These are phyloP conservation scores for Aphanoascus verrucosus DNA, from an alignment of 2,329 filamentous ascomycete genomes.

Conservation along the genomic window DNA sequence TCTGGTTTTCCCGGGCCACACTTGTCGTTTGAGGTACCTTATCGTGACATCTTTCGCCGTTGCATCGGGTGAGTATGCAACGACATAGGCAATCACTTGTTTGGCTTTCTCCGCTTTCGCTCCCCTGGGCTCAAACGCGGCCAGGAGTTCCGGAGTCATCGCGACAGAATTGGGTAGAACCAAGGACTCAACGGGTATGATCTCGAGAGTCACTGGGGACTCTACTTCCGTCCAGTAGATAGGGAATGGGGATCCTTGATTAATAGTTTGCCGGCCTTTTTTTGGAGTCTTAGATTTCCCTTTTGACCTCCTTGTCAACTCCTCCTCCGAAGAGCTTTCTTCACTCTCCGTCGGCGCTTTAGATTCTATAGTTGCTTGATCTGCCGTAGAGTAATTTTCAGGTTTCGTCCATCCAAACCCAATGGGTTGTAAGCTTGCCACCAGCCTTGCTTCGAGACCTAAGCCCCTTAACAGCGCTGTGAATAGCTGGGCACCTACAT, in stretches of 20 bases:
- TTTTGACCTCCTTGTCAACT: slow-evolving; percentile 24
- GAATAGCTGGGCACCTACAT: slow-evolving; percentile 81
- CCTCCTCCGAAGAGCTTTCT: slow-evolving; percentile 18
- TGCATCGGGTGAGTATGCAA: slow-evolving; percentile 72
- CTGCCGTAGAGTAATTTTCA: slow-evolving; percentile 57
- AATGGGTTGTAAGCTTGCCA: slow-evolving; percentile 72
- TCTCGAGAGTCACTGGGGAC: slow-evolving; percentile 69
- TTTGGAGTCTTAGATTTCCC: slow-evolving; percentile 25
- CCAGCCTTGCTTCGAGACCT: slow-evolving; percentile 70
- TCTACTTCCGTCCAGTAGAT: slow-evolving; percentile 90
- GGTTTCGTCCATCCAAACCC: slow-evolving; percentile 85
- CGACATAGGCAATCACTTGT: slow-evolving; percentile 80
- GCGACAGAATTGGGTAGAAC: slow-evolving; percentile 57
- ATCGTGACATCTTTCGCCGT: slow-evolving; percentile 92
- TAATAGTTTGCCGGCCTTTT: slow-evolving; percentile 39
- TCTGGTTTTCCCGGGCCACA: slow-evolving; percentile 82
- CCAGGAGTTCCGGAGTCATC: slow-evolving; percentile 59
- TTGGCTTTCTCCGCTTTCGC: slow-evolving; percentile 72
- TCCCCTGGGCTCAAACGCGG: slow-evolving; percentile 72
- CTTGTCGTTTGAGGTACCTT: slow-evolving; percentile 71
- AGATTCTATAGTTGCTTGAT: slow-evolving; percentile 13
- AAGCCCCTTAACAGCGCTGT: slow-evolving; percentile 71
- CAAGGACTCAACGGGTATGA: slow-evolving; percentile 66
- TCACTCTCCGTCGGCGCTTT: slow-evolving; percentile 17
- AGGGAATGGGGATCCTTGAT: slow-evolving; percentile 69